Conservation (phyloP, 2,329 filamentous ascomycete genomes). For the Trichoderma pleuroti region DNA sequence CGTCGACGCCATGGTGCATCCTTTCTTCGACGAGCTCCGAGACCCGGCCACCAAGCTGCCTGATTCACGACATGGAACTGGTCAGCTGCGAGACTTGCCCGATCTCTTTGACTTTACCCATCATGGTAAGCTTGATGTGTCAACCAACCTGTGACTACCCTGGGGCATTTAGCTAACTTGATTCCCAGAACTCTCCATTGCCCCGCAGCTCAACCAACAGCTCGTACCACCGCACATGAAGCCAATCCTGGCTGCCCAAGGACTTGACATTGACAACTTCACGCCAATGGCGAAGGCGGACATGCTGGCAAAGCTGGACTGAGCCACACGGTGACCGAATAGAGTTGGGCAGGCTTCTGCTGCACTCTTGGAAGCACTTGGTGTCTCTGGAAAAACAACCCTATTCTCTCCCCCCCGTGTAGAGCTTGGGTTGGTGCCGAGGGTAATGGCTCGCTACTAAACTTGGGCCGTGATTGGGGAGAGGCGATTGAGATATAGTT, state of each 20-base stretch:
- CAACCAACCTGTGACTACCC: background rate
- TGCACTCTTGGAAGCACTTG: constrained; percentile 31
- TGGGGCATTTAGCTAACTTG: background rate
- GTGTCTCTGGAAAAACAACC: constrained; percentile 30
- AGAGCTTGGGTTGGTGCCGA: constrained; percentile 30
- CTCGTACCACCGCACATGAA: constrained; percentile 83
- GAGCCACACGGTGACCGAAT: constrained; percentile 42
- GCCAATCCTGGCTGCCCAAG: constrained; percentile 67
- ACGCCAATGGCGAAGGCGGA: constrained; percentile 87
- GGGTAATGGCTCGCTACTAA: constrained; percentile 29
- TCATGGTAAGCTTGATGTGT: constrained; percentile 66
- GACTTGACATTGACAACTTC: constrained; percentile 91
- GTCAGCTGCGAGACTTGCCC: constrained; percentile 76
- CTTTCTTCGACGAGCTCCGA: constrained; percentile 96
- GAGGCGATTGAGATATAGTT: constrained; percentile 30
- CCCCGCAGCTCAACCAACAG: constrained; percentile 78
- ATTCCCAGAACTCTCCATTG: constrained; percentile 87
- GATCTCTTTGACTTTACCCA: constrained; percentile 88
- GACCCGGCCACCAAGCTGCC: constrained; percentile 88
- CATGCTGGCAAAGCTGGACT: constrained; percentile 97
- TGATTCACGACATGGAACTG: constrained; percentile 86
- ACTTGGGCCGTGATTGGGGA: constrained; percentile 27
- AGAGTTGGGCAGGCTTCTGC: constrained; percentile 34
- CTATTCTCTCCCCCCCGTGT: constrained; percentile 29
- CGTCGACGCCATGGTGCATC: constrained; percentile 95